These are phyloP conservation scores for Trebouxia sp. DNA, from an alignment of 139 green algal genomes.

Conservation along the genomic window DNA sequence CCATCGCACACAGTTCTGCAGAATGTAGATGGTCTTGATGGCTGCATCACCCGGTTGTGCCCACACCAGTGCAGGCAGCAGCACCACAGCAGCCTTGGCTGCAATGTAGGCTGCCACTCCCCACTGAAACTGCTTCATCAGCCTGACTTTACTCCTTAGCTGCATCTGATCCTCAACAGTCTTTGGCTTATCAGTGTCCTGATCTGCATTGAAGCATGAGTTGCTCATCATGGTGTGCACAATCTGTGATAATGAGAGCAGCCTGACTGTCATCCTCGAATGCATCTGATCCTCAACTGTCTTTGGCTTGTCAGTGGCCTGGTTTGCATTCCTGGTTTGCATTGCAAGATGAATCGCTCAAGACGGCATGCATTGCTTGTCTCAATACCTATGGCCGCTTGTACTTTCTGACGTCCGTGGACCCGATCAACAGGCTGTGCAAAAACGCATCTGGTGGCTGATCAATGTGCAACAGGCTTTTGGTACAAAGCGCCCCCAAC, in stretches of 20 bases:
- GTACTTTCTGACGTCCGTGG: too few relatives aligned
- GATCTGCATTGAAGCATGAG: too few relatives aligned
- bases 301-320: slow-evolving; percentile 46
- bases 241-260: too few relatives aligned
- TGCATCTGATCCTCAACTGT: slow-evolving; percentile 52
- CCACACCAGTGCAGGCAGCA: slow-evolving; percentile 15
- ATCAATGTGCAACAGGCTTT: too few relatives aligned
- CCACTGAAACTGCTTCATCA: slow-evolving; percentile 59
- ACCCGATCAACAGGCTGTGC: too few relatives aligned
- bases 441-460: too few relatives aligned
- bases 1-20: slow-evolving; percentile 45
- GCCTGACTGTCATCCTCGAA: slow-evolving; percentile 41
- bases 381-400: too few relatives aligned
- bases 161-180: slow-evolving; percentile 54
- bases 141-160: slow-evolving; percentile 46
- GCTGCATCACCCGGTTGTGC: slow-evolving; percentile 28
- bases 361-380: too few relatives aligned
- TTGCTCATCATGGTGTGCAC: too few relatives aligned
- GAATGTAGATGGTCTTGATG: slow-evolving; percentile 30
- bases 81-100: slow-evolving; percentile 8
- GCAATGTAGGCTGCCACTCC: slow-evolving; percentile 50
- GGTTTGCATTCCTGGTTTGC: too few relatives aligned
- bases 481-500: too few relatives aligned
- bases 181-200: slow-evolving; percentile 50
- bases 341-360: too few relatives aligned